Percentiles rank a stretch among this genome's conserved stretches.
Evolutionary conservation across 2,329 filamentous ascomycete species (phyloP).

Genomic region (Sclerotinia spermophila): DNA sequence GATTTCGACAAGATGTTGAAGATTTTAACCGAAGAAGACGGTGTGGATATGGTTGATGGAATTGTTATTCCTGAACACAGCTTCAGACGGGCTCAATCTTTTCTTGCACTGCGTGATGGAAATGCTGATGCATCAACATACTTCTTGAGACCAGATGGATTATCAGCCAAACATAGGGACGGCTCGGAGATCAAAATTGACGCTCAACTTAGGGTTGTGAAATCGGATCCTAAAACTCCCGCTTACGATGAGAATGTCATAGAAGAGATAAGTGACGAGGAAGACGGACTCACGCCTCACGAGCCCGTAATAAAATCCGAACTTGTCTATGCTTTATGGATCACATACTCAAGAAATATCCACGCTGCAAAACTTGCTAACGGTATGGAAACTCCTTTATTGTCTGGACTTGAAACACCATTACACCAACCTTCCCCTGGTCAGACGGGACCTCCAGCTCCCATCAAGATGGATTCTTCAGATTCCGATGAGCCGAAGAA

Average conservation of each 20-base stretch:
- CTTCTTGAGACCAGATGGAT: constrained; percentile 79
- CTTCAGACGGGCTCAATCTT: constrained; percentile 82
- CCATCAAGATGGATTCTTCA: constrained; percentile 51
- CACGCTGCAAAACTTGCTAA: constrained; percentile 66
- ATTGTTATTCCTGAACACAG: constrained; percentile 96
- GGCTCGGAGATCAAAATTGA: constrained; percentile 91
- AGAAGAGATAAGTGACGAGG: constrained; percentile 57
- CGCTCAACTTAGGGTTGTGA: constrained; percentile 93
- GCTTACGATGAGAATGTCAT: constrained; percentile 60
- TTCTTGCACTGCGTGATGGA: constrained; percentile 79
- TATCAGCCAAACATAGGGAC: constrained; percentile 83
- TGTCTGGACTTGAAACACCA: constrained; percentile 65
- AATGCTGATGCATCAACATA: constrained; percentile 72
- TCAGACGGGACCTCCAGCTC: constrained; percentile 59
- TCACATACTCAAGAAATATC: constrained; percentile 91
- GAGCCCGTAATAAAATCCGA: constrained; percentile 60
- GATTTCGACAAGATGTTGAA: constrained; percentile 80
- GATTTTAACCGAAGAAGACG: constrained; percentile 82
- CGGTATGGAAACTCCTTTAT: constrained; percentile 59
- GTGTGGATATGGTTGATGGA: constrained; percentile 80
- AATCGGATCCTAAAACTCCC: constrained; percentile 70
- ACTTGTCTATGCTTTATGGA: constrained; percentile 91
- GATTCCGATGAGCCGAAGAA: constrained; percentile 48
- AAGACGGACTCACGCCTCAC: constrained; percentile 38
- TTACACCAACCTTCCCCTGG: constrained; percentile 76